A percentile compares a stretch with the other conserved stretches of the same genome.
Evolutionary conservation across 495 filamentous ascomycete genomes (phyloP).

Genomic region (Talaromyces wortmannii): DNA sequence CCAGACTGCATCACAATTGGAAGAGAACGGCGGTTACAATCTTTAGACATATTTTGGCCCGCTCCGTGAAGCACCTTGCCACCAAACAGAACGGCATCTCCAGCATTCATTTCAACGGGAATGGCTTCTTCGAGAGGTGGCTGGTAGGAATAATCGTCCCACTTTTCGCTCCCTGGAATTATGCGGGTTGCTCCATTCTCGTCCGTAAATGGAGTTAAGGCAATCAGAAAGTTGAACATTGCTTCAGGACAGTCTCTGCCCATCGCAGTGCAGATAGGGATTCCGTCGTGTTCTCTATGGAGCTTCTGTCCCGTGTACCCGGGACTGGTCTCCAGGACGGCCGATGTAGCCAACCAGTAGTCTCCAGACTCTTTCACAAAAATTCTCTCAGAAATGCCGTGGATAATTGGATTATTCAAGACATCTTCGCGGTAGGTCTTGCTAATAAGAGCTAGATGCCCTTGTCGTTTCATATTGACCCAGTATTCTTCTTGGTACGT

Average conservation of each 20-base stretch:
- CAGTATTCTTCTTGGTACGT: no score
- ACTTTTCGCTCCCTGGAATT: slow-evolving; percentile 31
- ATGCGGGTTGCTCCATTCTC: slow-evolving; percentile 34
- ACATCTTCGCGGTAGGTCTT: slow-evolving; percentile 4
- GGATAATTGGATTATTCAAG: slow-evolving; percentile 5
- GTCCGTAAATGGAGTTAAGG: slow-evolving; percentile 18
- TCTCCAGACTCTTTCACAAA: neutral
- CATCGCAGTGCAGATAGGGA: slow-evolving; percentile 1
- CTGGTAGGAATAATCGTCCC: slow-evolving; percentile 12
- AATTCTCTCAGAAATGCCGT: slow-evolving; percentile 2
- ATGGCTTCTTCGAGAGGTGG: neutral
- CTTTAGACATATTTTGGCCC: neutral
- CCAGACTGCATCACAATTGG: neutral
- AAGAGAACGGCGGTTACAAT: neutral
- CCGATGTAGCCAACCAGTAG: slow-evolving; percentile 8
- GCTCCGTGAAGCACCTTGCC: neutral
- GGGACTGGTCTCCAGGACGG: slow-evolving; percentile 7
- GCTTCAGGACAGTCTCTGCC: slow-evolving; percentile 6
- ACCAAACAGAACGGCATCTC: neutral
- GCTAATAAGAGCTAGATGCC: neutral
- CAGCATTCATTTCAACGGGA: neutral
- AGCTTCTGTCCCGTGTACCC: slow-evolving; percentile 8
- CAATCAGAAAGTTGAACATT: slow-evolving; percentile 16
- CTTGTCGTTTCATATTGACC: no score
- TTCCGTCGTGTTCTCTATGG: slow-evolving; percentile 8